These are phyloP conservation scores for Aspergillus floridensis DNA, from an alignment of 2,329 filamentous ascomycete genomes.

Conservation along the genomic window DNA sequence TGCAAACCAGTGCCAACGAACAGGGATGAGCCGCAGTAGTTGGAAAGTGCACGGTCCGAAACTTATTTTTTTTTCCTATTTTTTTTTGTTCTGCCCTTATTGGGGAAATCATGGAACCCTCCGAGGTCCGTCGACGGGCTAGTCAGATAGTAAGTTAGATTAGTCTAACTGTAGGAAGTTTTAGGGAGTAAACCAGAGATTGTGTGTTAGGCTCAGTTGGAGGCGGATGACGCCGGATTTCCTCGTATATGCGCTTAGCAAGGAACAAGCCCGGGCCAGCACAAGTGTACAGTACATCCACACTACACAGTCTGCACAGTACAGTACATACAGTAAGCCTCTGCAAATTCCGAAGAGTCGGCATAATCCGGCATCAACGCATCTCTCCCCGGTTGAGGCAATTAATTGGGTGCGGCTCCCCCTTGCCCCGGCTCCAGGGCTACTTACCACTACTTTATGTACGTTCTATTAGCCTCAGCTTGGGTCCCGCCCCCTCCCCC, in stretches of 20 bases:
- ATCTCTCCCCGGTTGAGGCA: not conserved
- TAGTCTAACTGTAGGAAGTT: not conserved
- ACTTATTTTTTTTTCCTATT: not conserved
- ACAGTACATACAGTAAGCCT: too few species aligned
- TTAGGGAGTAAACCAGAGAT: not conserved
- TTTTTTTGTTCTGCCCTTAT: not conserved
- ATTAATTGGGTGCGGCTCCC: conserved; percentile 26
- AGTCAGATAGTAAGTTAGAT: not conserved
- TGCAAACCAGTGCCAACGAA: not conserved
- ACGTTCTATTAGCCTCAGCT: too few species aligned
- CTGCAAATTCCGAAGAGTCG: conserved; percentile 10
- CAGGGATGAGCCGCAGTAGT: not conserved
- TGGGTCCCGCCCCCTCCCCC: too few species aligned
- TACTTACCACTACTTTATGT: not conserved
- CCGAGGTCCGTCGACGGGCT: not conserved
- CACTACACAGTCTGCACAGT: too few species aligned
- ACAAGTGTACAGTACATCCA: not conserved
- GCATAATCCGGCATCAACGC: conserved; percentile 8
- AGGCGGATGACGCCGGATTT: conserved; percentile 8
- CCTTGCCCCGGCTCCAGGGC: conserved; percentile 6
- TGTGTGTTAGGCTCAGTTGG: not conserved
- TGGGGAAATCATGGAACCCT: too few species aligned
- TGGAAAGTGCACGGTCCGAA: not conserved
- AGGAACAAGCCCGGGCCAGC: conserved; percentile 13
- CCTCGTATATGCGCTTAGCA: conserved; percentile 15